A percentile compares a stretch with the other conserved stretches of the same genome.
phyloP scores from a whole-genome alignment of 2,329 filamentous ascomycete species.

The Aspergillus amoenus region DNA sequence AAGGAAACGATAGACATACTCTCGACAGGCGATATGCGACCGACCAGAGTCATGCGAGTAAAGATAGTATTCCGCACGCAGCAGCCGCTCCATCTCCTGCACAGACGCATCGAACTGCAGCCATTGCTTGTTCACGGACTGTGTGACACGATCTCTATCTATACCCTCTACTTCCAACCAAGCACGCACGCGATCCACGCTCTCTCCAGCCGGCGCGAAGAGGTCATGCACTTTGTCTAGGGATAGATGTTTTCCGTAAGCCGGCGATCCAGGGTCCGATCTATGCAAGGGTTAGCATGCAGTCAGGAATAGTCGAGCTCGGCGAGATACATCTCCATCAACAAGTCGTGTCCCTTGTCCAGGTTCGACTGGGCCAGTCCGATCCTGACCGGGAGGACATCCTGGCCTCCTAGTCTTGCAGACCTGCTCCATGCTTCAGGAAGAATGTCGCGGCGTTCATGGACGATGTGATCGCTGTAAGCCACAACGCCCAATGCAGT shows the following conservation, averaged over 20 bases:
- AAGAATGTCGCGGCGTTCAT: slow-evolving; percentile 40
- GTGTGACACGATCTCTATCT: slow-evolving; percentile 45
- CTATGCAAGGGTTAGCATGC: slow-evolving; percentile 8
- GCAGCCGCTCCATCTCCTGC: slow-evolving; percentile 53
- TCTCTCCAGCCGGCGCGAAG: slow-evolving; percentile 44
- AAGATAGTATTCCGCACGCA: slow-evolving; percentile 55
- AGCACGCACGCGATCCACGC: slow-evolving; percentile 50
- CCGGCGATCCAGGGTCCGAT: slow-evolving; percentile 44
- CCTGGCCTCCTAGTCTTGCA: slow-evolving; percentile 34
- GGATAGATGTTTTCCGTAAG: slow-evolving; percentile 46
- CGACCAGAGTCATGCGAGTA: slow-evolving; percentile 43
- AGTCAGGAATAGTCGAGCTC: no score
- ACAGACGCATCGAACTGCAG: slow-evolving; percentile 56
- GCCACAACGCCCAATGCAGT: slow-evolving; percentile 1
- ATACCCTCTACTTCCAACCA: slow-evolving; percentile 59
- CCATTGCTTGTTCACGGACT: slow-evolving; percentile 55
- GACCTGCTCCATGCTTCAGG: slow-evolving; percentile 38
- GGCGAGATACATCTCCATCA: slow-evolving; percentile 16
- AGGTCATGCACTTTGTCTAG: slow-evolving; percentile 44
- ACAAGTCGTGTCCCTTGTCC: slow-evolving; percentile 43
- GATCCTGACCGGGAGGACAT: slow-evolving; percentile 47
- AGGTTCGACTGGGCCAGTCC: slow-evolving; percentile 48
- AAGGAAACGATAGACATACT: slow-evolving; percentile 28
- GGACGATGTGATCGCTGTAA: slow-evolving; percentile 39
- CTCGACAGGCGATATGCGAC: slow-evolving; percentile 35